phyloP scores from a whole-genome alignment of 257 asterid genomes.

The Schizonepeta tenuifolia region DNA sequence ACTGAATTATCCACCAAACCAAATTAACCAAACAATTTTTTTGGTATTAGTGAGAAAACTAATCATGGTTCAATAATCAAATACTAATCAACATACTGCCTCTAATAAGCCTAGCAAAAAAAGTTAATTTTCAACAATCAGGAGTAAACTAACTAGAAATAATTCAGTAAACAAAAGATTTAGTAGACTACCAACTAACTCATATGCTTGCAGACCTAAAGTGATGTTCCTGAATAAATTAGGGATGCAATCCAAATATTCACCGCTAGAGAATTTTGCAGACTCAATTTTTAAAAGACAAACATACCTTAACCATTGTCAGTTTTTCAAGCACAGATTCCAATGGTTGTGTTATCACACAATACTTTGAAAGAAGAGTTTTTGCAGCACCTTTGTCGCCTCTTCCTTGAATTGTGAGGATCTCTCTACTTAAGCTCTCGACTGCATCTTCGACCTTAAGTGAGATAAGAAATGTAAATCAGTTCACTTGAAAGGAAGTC shows the following conservation, averaged over 20 bases:
- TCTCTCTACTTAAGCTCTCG: conserved; percentile 84
- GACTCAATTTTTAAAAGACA: not conserved
- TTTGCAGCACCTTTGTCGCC: conserved; percentile 81
- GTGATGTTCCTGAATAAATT: not conserved
- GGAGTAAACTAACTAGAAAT: too few relatives aligned
- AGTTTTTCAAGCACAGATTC: conserved; percentile 67
- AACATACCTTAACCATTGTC: conserved; percentile 65
- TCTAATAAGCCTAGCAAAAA: too few relatives aligned
- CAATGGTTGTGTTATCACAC: conserved; percentile 62
- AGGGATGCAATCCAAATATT: not conserved
- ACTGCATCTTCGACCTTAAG: conserved; percentile 79
- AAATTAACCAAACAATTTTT: too few relatives aligned
- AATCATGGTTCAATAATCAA: too few relatives aligned
- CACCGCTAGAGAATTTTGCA: not conserved
- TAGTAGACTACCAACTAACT: too few relatives aligned
- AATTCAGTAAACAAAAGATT: too few relatives aligned
- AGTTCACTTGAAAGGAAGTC: conserved; percentile 10
- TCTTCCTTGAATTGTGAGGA: conserved; percentile 84
- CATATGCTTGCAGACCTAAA: too few relatives aligned
- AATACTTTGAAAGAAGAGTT: conserved; percentile 60
- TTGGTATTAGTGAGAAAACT: too few relatives aligned
- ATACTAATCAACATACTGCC: too few relatives aligned
- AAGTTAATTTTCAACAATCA: too few relatives aligned
- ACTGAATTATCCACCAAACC: too few relatives aligned
- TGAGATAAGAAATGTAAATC: not conserved